Conservation (phyloP, 106 monocot species). For the Apostasia ramifera region DNA sequence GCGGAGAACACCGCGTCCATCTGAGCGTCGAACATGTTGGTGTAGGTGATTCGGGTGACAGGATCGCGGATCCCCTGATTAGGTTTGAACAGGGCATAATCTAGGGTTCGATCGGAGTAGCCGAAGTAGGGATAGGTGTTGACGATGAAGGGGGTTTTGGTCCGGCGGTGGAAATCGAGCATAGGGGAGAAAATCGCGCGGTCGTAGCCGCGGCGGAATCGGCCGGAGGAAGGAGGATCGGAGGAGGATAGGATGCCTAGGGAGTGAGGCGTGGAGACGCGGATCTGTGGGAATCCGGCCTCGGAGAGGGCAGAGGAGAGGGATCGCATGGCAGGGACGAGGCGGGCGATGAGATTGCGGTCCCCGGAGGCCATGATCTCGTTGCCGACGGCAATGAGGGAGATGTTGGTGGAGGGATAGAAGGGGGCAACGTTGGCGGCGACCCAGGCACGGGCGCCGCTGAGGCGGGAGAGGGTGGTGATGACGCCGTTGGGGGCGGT, state of each 20-base stretch:
- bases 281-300: slow-evolving; percentile 27
- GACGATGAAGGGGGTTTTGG: slow-evolving; percentile 63
- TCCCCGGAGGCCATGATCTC: slow-evolving; percentile 65
- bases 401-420: slow-evolving; percentile 74
- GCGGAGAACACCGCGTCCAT: slow-evolving; percentile 74
- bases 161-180: slow-evolving; percentile 60
- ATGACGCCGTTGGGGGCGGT: slow-evolving; percentile 66
- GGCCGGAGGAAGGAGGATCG: slow-evolving; percentile 56
- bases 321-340: slow-evolving; percentile 78
- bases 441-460: slow-evolving; percentile 53
- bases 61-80: slow-evolving; percentile 54
- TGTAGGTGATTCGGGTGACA: slow-evolving; percentile 57
- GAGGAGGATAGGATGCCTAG: slow-evolving; percentile 64
- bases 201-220: slow-evolving; percentile 61
- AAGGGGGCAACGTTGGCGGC: slow-evolving; percentile 59
- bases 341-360: slow-evolving; percentile 44
- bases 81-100: slow-evolving; percentile 74
- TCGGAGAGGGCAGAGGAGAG: slow-evolving; percentile 39
- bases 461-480: slow-evolving; percentile 27
- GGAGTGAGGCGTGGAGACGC: slow-evolving; percentile 85
- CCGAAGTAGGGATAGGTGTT: slow-evolving; percentile 97
- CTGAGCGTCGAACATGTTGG: slow-evolving; percentile 81
- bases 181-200: slow-evolving; percentile 47
- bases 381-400: slow-evolving; percentile 71
- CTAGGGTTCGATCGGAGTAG: slow-evolving; percentile 35